phyloP scores from a whole-genome alignment of 345 rosid genomes.

The Heritiera littoralis region DNA sequence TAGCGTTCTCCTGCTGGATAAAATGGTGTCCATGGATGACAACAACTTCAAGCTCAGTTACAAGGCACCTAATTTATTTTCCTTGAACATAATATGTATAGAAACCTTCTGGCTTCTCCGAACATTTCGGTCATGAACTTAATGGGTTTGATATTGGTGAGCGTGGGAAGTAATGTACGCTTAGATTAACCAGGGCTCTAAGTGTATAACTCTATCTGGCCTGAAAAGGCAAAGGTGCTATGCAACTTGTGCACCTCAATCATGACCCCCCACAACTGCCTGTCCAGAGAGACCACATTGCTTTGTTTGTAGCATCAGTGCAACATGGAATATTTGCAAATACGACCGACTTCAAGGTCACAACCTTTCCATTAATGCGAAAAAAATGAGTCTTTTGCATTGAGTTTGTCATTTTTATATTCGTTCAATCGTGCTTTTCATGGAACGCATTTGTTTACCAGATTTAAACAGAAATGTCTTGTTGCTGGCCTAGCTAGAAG shows the following conservation, averaged over 20 bases:
- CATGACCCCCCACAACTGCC: slow-evolving; percentile 34
- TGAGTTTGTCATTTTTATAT: no score
- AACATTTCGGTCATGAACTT: background rate
- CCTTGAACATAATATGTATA: slow-evolving; percentile 6
- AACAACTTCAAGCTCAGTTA: background rate
- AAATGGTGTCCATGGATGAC: background rate
- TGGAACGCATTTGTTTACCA: no score
- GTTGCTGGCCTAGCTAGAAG: slow-evolving; percentile 13
- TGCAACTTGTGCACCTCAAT: slow-evolving; percentile 29
- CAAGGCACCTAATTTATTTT: background rate
- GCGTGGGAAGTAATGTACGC: slow-evolving; percentile 27
- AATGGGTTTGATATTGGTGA: slow-evolving; percentile 24
- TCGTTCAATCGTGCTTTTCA: background rate
- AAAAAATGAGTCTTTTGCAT: no score
- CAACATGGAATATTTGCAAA: background rate
- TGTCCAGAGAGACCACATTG: slow-evolving; percentile 9
- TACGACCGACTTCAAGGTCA: no score
- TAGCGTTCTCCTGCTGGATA: slow-evolving; percentile 7
- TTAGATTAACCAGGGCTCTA: slow-evolving; percentile 27
- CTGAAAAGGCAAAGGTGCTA: slow-evolving; percentile 34
- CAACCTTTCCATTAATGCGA: no score
- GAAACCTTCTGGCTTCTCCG: slow-evolving; percentile 26
- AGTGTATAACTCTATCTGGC: slow-evolving; percentile 31
- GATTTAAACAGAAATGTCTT: no score
- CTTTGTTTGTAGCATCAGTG: background rate